Conservation (phyloP, 192 early-diverging fungal species). For the Phycomyces nitens region DNA sequence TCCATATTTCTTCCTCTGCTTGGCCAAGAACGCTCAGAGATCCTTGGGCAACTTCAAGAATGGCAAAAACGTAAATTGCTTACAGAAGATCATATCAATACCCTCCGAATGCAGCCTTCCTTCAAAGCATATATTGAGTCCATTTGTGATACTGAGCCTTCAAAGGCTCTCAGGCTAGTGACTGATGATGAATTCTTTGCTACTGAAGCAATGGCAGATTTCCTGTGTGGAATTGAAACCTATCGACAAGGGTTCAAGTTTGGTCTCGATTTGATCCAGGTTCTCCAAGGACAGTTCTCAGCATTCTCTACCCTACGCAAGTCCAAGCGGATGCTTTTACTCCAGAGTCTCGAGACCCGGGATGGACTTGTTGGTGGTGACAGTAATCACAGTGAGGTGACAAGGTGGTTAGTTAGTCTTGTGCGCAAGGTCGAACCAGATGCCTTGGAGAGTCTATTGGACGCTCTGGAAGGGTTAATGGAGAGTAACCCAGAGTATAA, state of each 20-base stretch:
- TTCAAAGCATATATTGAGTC: slow-evolving; percentile 55
- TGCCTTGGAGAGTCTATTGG: slow-evolving; percentile 8
- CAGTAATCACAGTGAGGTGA: slow-evolving; percentile 24
- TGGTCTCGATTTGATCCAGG: slow-evolving; percentile 55
- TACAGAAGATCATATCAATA: slow-evolving; percentile 54
- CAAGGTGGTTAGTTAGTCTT: slow-evolving; percentile 36
- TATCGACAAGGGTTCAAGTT: slow-evolving; percentile 62
- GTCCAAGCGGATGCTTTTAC: slow-evolving; percentile 64
- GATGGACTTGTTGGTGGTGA: slow-evolving; percentile 17
- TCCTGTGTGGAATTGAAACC: slow-evolving; percentile 42
- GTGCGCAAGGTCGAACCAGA: slow-evolving; percentile 33
- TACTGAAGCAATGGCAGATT: slow-evolving; percentile 42
- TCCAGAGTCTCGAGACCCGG: slow-evolving; percentile 51
- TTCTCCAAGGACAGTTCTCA: slow-evolving; percentile 55
- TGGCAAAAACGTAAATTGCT: slow-evolving; percentile 27
- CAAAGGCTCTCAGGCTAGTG: slow-evolving; percentile 45
- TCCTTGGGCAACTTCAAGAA: not conserved
- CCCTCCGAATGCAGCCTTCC: slow-evolving; percentile 69
- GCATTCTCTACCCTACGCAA: slow-evolving; percentile 43
- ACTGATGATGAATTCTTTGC: slow-evolving; percentile 59
- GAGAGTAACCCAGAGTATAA: not conserved
- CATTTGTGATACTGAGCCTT: slow-evolving; percentile 32
- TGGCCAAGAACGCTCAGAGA: not conserved
- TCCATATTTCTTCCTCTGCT: slow-evolving; percentile 39
- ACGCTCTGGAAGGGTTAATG: not conserved